These are phyloP conservation scores for Diaporthe sp. DNA, from an alignment of 2,329 filamentous ascomycete genomes.

Conservation along the genomic window DNA sequence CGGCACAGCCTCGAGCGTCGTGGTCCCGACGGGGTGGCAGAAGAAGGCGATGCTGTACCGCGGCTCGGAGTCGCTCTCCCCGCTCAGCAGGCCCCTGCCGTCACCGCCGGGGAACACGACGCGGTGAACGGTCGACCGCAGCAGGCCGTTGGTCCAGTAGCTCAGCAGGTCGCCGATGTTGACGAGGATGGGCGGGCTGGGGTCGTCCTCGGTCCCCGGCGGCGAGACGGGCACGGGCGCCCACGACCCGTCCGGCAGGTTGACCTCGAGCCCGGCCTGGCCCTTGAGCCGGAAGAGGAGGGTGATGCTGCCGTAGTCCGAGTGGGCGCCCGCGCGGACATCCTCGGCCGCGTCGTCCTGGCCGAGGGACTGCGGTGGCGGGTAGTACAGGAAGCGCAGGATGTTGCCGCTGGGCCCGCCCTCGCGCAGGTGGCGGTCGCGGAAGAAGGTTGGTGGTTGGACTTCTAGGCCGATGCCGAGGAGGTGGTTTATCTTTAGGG, in stretches of 20 bases:
- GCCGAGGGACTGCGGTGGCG: conserved; percentile 60
- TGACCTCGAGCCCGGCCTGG: conserved; percentile 89
- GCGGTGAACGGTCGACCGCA: conserved; percentile 90
- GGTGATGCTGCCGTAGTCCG: conserved; percentile 82
- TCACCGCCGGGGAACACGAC: conserved; percentile 77
- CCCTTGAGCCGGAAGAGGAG: conserved; percentile 88
- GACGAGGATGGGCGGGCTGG: conserved; percentile 83
- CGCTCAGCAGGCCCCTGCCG: conserved; percentile 54
- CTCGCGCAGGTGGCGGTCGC: conserved; percentile 61
- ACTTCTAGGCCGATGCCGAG: conserved; percentile 83
- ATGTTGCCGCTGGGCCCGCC: conserved; percentile 68
- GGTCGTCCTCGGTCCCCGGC: conserved; percentile 68
- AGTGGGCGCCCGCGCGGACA: conserved; percentile 91
- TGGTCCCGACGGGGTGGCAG: conserved; percentile 72
- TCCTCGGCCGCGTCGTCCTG: conserved; percentile 64
- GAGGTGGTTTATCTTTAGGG: conserved; percentile 71
- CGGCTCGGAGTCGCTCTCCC: conserved; percentile 64
- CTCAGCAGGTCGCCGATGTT: conserved; percentile 78
- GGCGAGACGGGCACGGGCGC: conserved; percentile 78
- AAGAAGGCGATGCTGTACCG: conserved; percentile 79
- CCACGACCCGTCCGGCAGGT: conserved; percentile 70
- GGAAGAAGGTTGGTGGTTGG: conserved; percentile 67
- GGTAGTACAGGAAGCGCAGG: conserved; percentile 82
- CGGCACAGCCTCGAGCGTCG: conserved; percentile 70
- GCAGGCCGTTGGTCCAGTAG: conserved; percentile 91